Percentiles rank a stretch among this genome's conserved stretches.
Evolutionary conservation across 73 alveolate species (phyloP).

Genomic region (Tetrahymena borealis): DNA sequence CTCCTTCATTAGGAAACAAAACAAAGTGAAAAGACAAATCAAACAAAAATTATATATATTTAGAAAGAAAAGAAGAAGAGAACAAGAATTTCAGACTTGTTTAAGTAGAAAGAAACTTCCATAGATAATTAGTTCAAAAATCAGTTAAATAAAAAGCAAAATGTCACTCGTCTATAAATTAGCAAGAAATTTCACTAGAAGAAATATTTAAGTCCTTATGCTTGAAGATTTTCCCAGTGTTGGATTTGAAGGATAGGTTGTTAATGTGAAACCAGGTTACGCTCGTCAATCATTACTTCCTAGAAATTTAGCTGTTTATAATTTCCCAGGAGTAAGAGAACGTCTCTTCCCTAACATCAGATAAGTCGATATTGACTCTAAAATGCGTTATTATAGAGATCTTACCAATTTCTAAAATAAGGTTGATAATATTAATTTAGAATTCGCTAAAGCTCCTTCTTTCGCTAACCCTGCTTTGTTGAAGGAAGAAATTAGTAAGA

Average conservation of each 20-base stretch:
- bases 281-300: neutral
- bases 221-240: neutral
- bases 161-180: neutral
- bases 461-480: neutral
- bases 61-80: neutral
- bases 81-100: neutral
- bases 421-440: neutral
- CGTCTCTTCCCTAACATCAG: neutral
- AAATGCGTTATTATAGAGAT: neutral
- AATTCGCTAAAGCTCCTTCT: neutral
- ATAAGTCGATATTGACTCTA: neutral
- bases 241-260: neutral
- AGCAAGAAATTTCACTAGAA: neutral
- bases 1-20: neutral
- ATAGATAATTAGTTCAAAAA: neutral
- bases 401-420: neutral
- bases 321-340: neutral
- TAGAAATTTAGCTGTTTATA: neutral
- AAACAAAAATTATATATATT: neutral
- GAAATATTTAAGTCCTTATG: neutral
- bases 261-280: neutral
- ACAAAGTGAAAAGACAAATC: neutral
- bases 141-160: neutral
- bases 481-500: neutral
- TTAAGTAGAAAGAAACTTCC: constrained; percentile 1